Conservation (phyloP, 2,329 filamentous ascomycete species). For the Colletotrichum aenigma region DNA sequence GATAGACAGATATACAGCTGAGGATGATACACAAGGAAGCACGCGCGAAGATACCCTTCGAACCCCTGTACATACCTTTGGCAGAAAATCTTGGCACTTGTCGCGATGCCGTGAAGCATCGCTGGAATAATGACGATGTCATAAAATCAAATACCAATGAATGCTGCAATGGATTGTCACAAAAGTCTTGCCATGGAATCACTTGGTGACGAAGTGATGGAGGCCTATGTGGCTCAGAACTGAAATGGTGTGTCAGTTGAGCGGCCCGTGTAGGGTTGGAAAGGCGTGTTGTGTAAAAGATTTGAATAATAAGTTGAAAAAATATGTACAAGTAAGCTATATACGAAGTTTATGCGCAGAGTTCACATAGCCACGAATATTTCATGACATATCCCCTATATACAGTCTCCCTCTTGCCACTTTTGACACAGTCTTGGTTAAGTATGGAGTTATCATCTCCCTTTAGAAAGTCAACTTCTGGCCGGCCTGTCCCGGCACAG, state of each 20-base stretch:
- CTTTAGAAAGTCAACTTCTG: conserved; percentile 30
- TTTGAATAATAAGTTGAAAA: not conserved
- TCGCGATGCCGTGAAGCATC: not conserved
- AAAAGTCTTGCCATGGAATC: not conserved
- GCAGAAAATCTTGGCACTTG: not conserved
- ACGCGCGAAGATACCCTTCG: not conserved
- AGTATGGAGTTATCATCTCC: not conserved
- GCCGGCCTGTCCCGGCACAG: conserved; percentile 38
- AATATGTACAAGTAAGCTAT: not conserved
- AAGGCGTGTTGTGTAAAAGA: not conserved
- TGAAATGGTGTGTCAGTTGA: not conserved
- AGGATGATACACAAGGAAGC: not conserved
- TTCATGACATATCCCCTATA: not conserved
- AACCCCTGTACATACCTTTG: not conserved
- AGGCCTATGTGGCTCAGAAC: not conserved
- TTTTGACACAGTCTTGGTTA: rapidly evolving
- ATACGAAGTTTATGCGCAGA: not conserved
- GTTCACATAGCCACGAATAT: not conserved
- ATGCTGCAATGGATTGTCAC: not conserved
- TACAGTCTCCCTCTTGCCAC: not conserved
- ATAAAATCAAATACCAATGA: not conserved
- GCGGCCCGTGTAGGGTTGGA: not conserved
- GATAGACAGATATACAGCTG: not conserved
- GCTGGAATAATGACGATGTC: not conserved
- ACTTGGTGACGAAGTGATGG: not conserved